Conservation (phyloP, 768 basidiomycete species). For the Gelatoporia subvermispora region DNA sequence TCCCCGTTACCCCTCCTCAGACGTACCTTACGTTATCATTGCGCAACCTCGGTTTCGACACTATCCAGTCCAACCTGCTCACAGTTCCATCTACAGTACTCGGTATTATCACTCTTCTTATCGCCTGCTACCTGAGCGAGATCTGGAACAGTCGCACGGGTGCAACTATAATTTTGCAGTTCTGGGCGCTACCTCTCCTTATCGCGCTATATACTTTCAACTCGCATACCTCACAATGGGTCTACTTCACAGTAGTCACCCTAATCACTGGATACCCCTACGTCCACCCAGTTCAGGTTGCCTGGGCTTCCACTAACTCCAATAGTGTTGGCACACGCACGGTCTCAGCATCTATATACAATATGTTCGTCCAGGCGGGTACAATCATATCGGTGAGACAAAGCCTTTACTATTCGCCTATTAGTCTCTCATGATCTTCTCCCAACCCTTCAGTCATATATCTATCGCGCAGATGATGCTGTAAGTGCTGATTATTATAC, state of each 20-base stretch:
- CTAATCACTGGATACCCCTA: constrained; percentile 49
- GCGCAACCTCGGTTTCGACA: constrained; percentile 57
- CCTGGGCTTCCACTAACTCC: constrained; percentile 59
- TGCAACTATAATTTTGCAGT: constrained; percentile 48
- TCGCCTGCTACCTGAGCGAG: constrained; percentile 46
- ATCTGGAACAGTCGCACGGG: constrained; percentile 51
- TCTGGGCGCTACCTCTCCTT: constrained; percentile 63
- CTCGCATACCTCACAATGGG: constrained; percentile 47
- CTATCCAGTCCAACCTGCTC: constrained; percentile 58
- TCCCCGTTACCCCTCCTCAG: constrained; percentile 56
- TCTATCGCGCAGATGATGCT: constrained; percentile 50
- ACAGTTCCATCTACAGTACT: constrained; percentile 53
- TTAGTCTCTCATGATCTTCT: constrained; percentile 9
- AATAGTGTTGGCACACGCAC: constrained; percentile 54
- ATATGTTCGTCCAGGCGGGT: constrained; percentile 62
- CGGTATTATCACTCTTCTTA: constrained; percentile 41
- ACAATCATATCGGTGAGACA: constrained; percentile 38
- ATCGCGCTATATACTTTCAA: constrained; percentile 52
- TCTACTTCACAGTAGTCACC: constrained; percentile 50
- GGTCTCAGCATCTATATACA: constrained; percentile 45
- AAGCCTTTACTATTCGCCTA: neutral
- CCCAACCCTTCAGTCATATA: constrained; percentile 34
- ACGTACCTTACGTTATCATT: constrained; percentile 62
- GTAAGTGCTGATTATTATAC: constrained; percentile 7
- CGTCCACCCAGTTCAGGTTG: constrained; percentile 32